Conservation (phyloP, 495 filamentous ascomycete genomes). For the Aspergillus homomorphus region DNA sequence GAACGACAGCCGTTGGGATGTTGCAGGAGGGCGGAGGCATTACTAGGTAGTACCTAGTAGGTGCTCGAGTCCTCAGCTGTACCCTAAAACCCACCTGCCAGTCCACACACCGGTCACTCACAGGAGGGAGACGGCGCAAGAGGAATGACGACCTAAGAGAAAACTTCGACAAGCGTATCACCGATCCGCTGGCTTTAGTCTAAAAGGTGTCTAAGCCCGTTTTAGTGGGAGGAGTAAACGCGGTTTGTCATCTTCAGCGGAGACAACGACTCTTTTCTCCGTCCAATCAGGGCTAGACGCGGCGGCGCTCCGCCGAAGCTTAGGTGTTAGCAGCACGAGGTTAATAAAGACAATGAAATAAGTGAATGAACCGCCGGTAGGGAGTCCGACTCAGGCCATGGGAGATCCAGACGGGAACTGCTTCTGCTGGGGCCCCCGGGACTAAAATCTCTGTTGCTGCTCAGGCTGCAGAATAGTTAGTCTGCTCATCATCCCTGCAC, state of each 20-base stretch:
- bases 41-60: too few relatives aligned
- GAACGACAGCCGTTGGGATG: background rate
- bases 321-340: conserved; percentile 3
- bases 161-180: background rate
- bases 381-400: background rate
- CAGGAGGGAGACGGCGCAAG: too few relatives aligned
- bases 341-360: background rate
- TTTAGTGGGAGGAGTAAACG: background rate
- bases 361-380: background rate
- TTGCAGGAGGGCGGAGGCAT: background rate
- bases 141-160: background rate
- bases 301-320: conserved; percentile 5
- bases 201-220: too few relatives aligned
- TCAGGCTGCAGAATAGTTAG: background rate
- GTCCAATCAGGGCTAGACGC: background rate
- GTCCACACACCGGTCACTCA: background rate
- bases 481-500: background rate
- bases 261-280: background rate
- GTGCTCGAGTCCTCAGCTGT: too few relatives aligned
- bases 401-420: background rate
- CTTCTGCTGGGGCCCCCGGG: too few relatives aligned
- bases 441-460: background rate
- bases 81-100: background rate
- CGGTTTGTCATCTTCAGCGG: background rate
- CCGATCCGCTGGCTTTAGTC: background rate